Percentiles rank a stretch among this genome's conserved stretches.
These are phyloP conservation scores for Boletus nobilissimus DNA, from an alignment of 1,284 basidiomycete genomes.

Conservation along the genomic window DNA sequence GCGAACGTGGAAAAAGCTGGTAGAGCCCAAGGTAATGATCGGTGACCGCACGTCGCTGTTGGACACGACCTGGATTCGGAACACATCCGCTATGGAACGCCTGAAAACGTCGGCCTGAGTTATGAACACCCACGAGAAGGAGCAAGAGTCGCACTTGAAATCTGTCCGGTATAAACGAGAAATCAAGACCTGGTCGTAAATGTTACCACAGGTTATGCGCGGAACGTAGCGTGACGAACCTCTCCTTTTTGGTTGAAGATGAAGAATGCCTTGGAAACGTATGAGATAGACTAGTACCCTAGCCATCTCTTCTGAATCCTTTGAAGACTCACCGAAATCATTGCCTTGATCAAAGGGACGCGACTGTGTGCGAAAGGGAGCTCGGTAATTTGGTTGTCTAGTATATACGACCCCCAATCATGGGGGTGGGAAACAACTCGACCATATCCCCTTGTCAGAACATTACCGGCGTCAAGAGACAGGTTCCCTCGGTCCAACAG, in stretches of 20 bases:
- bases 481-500: no score
- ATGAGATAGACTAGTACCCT: conserved; percentile 25
- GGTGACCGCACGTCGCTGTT: conserved; percentile 97
- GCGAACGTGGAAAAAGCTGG: conserved; percentile 97
- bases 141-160: conserved; percentile 77
- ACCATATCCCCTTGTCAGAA: no score
- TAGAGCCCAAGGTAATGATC: conserved; percentile 97
- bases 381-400: neutral
- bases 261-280: conserved; percentile 85
- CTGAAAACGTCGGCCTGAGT: conserved; percentile 53
- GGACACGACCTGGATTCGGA: conserved; percentile 97
- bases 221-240: conserved; percentile 55
- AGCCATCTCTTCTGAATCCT: neutral
- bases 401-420: conserved; percentile 23
- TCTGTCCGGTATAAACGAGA: conserved; percentile 93
- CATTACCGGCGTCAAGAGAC: no score
- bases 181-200: conserved; percentile 80
- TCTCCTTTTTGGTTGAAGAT: conserved; percentile 99
- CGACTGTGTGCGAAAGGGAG: conserved; percentile 18
- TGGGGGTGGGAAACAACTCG: conserved; percentile 17
- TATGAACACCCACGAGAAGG: neutral
- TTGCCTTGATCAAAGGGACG: conserved; percentile 29
- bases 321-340: conserved; percentile 53
- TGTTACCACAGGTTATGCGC: neutral
- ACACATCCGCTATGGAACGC: conserved; percentile 97